phyloP scores from a whole-genome alignment of 73 alveolate genomes.

The Paramecium caudatum region DNA sequence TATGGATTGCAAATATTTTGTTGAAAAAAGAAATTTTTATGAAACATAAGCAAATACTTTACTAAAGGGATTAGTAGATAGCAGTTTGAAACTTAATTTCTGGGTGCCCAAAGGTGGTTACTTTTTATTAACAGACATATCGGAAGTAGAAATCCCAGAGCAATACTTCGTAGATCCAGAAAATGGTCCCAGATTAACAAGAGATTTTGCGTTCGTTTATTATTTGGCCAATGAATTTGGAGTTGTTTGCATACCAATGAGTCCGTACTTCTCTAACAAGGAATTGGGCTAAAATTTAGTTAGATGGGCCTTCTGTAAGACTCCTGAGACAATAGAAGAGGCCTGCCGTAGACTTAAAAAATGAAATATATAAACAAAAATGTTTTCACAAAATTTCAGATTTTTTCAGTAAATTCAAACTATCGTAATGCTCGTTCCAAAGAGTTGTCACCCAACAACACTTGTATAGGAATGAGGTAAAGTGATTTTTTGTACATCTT shows the following conservation, averaged over 20 bases:
- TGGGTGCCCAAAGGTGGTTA: constrained; percentile 80
- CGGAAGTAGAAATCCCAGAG: constrained; percentile 63
- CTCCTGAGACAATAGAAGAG: constrained; percentile 15
- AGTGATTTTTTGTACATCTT: constrained; percentile 16
- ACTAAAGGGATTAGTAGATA: constrained; percentile 45
- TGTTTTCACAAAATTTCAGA: too few species aligned
- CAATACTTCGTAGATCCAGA: constrained; percentile 75
- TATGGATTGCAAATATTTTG: neutral
- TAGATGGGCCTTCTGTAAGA: constrained; percentile 78
- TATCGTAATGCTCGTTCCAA: constrained; percentile 21
- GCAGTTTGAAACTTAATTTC: constrained; percentile 68
- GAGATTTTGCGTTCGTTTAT: constrained; percentile 80
- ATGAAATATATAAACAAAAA: too few species aligned
- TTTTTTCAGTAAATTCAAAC: constrained; percentile 43
- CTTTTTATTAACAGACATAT: constrained; percentile 79
- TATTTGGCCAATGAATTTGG: constrained; percentile 79
- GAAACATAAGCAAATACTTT: constrained; percentile 53
- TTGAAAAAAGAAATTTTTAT: constrained; percentile 38
- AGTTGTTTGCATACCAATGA: constrained; percentile 74
- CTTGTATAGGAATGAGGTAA: neutral
- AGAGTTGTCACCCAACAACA: constrained; percentile 14
- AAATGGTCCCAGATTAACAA: constrained; percentile 65
- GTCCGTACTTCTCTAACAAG: constrained; percentile 67
- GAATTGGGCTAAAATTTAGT: constrained; percentile 72
- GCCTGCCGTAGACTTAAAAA: constrained; percentile 67